A percentile compares a stretch with the other conserved stretches of the same genome.
These are phyloP conservation scores for Parmelia sp. DNA, from an alignment of 495 filamentous ascomycete species.

Conservation along the genomic window DNA sequence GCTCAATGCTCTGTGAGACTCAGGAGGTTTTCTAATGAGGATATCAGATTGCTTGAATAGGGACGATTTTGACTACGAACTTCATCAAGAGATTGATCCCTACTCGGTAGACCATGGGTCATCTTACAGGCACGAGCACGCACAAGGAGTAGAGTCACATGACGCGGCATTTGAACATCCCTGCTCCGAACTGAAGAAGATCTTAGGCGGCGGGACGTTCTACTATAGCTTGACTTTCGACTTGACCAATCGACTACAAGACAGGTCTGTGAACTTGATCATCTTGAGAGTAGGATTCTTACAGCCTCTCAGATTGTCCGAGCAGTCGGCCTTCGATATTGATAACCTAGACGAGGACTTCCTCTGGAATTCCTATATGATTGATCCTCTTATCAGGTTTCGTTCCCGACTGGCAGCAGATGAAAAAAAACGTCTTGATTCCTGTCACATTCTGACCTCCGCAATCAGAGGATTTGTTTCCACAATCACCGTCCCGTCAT, in stretches of 20 bases:
- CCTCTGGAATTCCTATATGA: slow-evolving; percentile 98
- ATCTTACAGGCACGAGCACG: slow-evolving; percentile 46
- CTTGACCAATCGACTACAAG: slow-evolving; percentile 86
- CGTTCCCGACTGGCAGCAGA: slow-evolving; percentile 66
- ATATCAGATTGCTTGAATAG: slow-evolving; percentile 72
- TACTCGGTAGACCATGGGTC: slow-evolving; percentile 47
- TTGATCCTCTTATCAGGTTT: slow-evolving; percentile 82
- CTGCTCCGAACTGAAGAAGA: slow-evolving; percentile 80
- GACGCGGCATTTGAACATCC: slow-evolving; percentile 76
- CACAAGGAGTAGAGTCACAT: slow-evolving; percentile 46
- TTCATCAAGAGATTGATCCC: slow-evolving; percentile 54
- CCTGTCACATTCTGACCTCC: slow-evolving; percentile 81
- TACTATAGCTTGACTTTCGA: slow-evolving; percentile 98
- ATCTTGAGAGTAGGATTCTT: slow-evolving; percentile 1
- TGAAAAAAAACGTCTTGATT: slow-evolving; percentile 70
- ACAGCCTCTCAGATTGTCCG: slow-evolving; percentile 36
- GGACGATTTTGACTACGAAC: slow-evolving; percentile 67
- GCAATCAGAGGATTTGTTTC: slow-evolving; percentile 88
- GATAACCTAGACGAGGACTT: slow-evolving; percentile 82
- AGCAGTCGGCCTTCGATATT: slow-evolving; percentile 62
- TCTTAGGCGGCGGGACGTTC: slow-evolving; percentile 90
- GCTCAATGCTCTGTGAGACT: background rate
- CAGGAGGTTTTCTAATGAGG: slow-evolving; percentile 4
- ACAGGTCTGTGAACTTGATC: slow-evolving; percentile 55
- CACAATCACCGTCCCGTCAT: slow-evolving; percentile 74